A percentile compares a stretch with the other conserved stretches of the same genome.
phyloP scores from a whole-genome alignment of 805 yeast species.

The Pichia manshurica region DNA sequence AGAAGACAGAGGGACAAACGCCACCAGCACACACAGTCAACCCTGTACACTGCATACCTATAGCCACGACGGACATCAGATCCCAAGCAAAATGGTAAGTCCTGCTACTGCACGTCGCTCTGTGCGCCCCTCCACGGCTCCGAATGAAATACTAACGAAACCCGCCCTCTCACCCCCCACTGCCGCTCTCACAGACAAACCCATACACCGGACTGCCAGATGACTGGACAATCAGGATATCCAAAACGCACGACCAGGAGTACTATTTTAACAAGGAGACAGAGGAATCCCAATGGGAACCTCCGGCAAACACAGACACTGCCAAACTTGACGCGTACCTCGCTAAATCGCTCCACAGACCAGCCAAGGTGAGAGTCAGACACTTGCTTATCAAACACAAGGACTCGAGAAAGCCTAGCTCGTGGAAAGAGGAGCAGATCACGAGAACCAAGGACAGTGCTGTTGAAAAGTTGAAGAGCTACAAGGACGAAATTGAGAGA shows the following conservation, averaged over 20 bases:
- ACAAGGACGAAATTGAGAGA: conserved; percentile 50
- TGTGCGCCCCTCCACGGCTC: no score
- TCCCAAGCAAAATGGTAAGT: no score
- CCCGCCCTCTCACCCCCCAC: no score
- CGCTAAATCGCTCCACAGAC: conserved; percentile 39
- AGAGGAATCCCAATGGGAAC: conserved; percentile 80
- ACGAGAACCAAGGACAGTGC: conserved; percentile 84
- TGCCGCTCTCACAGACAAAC: not conserved
- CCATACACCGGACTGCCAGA: conserved; percentile 71
- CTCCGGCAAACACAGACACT: conserved; percentile 77
- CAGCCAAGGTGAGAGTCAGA: conserved; percentile 68
- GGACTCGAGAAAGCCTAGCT: conserved; percentile 82
- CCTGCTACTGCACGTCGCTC: no score
- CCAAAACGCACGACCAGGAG: conserved; percentile 77
- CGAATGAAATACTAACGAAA: no score
- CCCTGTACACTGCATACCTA: no score
- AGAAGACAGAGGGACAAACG: no score
- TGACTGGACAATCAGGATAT: conserved; percentile 76
- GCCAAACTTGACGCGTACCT: conserved; percentile 54
- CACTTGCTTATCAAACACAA: conserved; percentile 81
- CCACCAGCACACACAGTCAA: no score
- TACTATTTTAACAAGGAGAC: conserved; percentile 72
- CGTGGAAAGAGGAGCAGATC: conserved; percentile 76
- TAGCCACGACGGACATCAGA: no score
- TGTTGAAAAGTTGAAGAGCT: conserved; percentile 50